Percentiles rank a stretch among this genome's conserved stretches.
These are phyloP conservation scores for Sphagnum contortum DNA, from an alignment of 225 moss, liverwort and hornwort species.

Conservation along the genomic window DNA sequence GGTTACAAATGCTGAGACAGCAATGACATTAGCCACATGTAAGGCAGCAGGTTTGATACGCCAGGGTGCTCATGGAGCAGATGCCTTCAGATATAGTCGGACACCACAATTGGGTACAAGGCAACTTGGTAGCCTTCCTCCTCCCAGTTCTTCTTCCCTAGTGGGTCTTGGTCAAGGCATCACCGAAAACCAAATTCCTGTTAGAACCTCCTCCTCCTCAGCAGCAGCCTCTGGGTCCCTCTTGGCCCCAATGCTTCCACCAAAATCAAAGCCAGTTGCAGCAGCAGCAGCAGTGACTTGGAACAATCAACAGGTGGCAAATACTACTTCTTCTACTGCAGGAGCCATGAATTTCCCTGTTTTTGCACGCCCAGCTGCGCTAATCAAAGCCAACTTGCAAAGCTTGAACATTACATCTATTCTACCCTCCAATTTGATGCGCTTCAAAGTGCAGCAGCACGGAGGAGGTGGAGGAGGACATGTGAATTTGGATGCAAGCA, in stretches of 20 bases:
- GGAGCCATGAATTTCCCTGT: constrained; percentile 58
- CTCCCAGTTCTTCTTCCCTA: constrained; percentile 2
- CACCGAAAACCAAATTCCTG: constrained; percentile 5
- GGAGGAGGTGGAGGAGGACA: constrained; percentile 20
- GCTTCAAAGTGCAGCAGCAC: not conserved
- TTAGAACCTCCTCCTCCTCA: not conserved
- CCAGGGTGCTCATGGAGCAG: constrained; percentile 44
- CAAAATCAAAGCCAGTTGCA: constrained; percentile 10
- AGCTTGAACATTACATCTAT: constrained; percentile 24
- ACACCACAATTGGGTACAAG: constrained; percentile 36
- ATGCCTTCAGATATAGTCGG: constrained; percentile 65
- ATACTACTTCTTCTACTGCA: too few relatives aligned
- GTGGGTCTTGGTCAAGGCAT: constrained; percentile 17
- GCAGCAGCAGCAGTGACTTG: constrained; percentile 13
- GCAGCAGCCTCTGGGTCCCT: constrained; percentile 5
- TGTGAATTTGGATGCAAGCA: constrained; percentile 31
- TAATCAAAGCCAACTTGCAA: constrained; percentile 49
- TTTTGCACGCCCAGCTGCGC: constrained; percentile 53
- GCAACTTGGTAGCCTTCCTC: constrained; percentile 11
- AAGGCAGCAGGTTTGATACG: constrained; percentile 78
- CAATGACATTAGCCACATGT: constrained; percentile 75
- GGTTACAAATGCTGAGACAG: constrained; percentile 24
- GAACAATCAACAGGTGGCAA: too few relatives aligned
- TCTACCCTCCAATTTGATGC: constrained; percentile 9
- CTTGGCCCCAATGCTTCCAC: constrained; percentile 37